Evolutionary conservation across 352 stramenopile genomes (phyloP), one percentile per base, ranked within the genome.

Genomic region (Detonula confervacea): DNA sequence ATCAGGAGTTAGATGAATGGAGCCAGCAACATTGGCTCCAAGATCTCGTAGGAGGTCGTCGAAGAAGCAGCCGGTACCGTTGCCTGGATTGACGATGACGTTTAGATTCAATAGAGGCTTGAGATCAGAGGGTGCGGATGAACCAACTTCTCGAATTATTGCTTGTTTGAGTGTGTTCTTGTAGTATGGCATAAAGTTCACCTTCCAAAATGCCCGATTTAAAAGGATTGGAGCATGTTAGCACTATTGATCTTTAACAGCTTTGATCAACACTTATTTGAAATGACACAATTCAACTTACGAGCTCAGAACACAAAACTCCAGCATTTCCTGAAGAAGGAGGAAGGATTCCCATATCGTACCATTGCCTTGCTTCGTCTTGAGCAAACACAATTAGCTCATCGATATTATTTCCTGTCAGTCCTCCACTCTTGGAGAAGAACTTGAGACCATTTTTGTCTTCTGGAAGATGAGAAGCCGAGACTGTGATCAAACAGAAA

Each of bases 401-500:
- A 47, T 79, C 18, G 60, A 90, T 85, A 57, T 91, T 62, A 20
- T 6, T 20, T 22, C 81, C 87, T 14, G 64, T 65, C 25, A 90
- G 74, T 1, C 84, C 84, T 37, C 80, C 80, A 33, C 75, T 56
- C 20, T 78, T 59, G 18, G 57, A 66, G 77, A 91, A 94, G 63
- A 94, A 89, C 74, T 94, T 94, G 16, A 94, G 63, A 49, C 89
- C 89, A 81, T 94, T 94, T 9, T 80, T 78, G 73, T 94, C 89
- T 29, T 65, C 66, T 12, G 89, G 89, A 22, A 94, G 76, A 76
- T 94, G 89, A 20, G 67, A 86, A 9, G 89, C 89, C 5, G 89
- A 93, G 3, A 92, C 77, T 78, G n/a, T 5, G n/a, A n/a, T n/a
- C n/a, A n/a, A n/a, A n/a, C n/a, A n/a, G n/a, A n/a, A 54, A 52